These are phyloP conservation scores for Barnettozyma wickerhamii DNA, from an alignment of 805 yeast genomes.

Conservation along the genomic window DNA sequence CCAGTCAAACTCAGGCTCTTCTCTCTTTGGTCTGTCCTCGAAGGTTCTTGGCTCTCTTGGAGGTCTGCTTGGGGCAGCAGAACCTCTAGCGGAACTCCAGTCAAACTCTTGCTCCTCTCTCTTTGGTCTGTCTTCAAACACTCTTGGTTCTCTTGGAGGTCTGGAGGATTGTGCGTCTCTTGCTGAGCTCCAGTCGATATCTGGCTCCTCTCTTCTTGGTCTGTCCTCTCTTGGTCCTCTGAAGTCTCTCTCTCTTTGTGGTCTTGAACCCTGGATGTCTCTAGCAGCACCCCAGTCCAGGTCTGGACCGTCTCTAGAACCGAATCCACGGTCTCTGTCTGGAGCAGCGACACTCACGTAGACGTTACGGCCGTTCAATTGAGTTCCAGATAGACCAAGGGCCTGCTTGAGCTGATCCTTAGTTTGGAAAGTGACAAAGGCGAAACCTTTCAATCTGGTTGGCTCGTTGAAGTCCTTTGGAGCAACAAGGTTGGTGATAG, in stretches of 20 bases:
- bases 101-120: conserved; percentile 36
- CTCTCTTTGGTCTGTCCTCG: conserved; percentile 20
- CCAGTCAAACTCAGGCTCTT: conserved; percentile 42
- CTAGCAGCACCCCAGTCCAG: conserved; percentile 50
- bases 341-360: conserved; percentile 81
- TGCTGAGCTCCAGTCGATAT: conserved; percentile 46
- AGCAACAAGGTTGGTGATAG: conserved; percentile 60
- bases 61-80: conserved; percentile 35
- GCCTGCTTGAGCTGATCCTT: conserved; percentile 75
- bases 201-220: conserved; percentile 28
- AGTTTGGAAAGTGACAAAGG: conserved; percentile 78
- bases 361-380: conserved; percentile 66
- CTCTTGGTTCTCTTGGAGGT: conserved; percentile 33
- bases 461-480: conserved; percentile 61
- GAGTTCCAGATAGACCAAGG: conserved; percentile 62
- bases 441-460: conserved; percentile 79
- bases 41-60: conserved; percentile 27
- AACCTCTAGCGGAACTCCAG: conserved; percentile 33
- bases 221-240: conserved; percentile 23
- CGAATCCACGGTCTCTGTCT: conserved; percentile 37
- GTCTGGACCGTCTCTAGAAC: conserved; percentile 35
- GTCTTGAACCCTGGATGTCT: conserved; percentile 28
- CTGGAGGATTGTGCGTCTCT: conserved; percentile 33
- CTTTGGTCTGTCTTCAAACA: conserved; percentile 21
- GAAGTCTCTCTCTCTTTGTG: conserved; percentile 32